Base-by-base conservation (phyloP, 495 filamentous ascomycete genomes). In the Monascus purpureus region DNA sequence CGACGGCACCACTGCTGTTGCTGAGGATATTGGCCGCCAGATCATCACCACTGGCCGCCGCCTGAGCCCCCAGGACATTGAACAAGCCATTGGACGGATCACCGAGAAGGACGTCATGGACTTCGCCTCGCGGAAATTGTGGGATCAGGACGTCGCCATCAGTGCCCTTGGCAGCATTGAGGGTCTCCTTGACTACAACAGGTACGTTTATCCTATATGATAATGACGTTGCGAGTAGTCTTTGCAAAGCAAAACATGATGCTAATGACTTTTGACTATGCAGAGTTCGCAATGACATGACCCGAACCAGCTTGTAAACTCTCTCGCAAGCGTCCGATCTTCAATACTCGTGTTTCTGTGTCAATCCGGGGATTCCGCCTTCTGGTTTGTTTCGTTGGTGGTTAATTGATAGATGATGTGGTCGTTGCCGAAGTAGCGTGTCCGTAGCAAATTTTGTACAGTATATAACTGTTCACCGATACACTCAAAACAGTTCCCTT, bases 11-110 rank as follows among this genome's bases (percentile, higher is more conserved):
- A 93, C 88, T 24, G 84, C 88, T 40, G 80, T 93, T 20, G 90
- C 90, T 28, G 90, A 99, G 69, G 90, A 99, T 55, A 94, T 99
- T 49, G 90, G 90, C 43, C 82, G 90, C 46, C 90, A 99, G 63
- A 84, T 96, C 63, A 77, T 99, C 63, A 96, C 85, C 37, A 96
- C 90, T 23, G 90, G 90, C 52, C 76, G 90, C 38, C 73, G 90
- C 29, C 79, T 92, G 73, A 74, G 59, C 52, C 79, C 90, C 38
- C 80, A 83, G 51, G 90, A 99, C 68, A 86, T 99, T 32, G 90
- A 99, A 71, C 72, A 79, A 38, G 72, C 80, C 33, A 82, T 99
- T 39, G 74, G 83, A 42, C 67, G 59, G 36, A 82, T 97, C 47
- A 88, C 88, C 33, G 84, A 82, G 68, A 92, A 94, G 75, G 86